Evolutionary conservation across 2,329 filamentous ascomycete species (phyloP).

Genomic region (Xylariaceae sp.): DNA sequence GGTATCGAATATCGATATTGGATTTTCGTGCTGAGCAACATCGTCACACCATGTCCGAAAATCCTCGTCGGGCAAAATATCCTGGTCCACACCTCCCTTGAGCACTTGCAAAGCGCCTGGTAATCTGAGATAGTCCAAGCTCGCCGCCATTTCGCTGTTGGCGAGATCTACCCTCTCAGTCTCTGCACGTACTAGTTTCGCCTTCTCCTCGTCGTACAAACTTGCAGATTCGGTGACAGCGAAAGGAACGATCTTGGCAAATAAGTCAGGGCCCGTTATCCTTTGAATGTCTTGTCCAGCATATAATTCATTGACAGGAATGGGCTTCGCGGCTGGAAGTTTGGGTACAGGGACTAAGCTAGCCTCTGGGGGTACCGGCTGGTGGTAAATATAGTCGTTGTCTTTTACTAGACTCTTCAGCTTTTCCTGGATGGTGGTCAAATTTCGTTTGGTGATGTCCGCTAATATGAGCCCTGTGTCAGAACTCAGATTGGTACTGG

Average conservation of each 20-base stretch:
- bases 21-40: slow-evolving; percentile 78
- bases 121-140: slow-evolving; percentile 86
- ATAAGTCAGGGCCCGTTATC: slow-evolving; percentile 95
- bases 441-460: slow-evolving; percentile 82
- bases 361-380: slow-evolving; percentile 81
- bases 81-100: slow-evolving; percentile 89
- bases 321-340: slow-evolving; percentile 90
- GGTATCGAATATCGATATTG: slow-evolving; percentile 72
- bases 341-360: slow-evolving; percentile 80
- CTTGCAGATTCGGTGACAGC: slow-evolving; percentile 95
- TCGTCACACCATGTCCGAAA: slow-evolving; percentile 94
- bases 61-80: slow-evolving; percentile 80
- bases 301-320: slow-evolving; percentile 93
- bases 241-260: slow-evolving; percentile 93
- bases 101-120: slow-evolving; percentile 85
- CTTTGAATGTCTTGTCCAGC: slow-evolving; percentile 95
- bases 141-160: slow-evolving; percentile 93
- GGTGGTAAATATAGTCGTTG: slow-evolving; percentile 98
- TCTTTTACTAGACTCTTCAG: slow-evolving; percentile 76
- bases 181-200: slow-evolving; percentile 89
- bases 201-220: slow-evolving; percentile 97
- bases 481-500: slow-evolving; percentile 76
- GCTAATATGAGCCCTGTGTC: slow-evolving; percentile 71
- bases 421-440: slow-evolving; percentile 76
- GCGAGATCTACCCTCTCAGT: slow-evolving; percentile 89